These are phyloP conservation scores for Termitomyces eurrhizus DNA, from an alignment of 768 basidiomycete species.

Conservation along the genomic window DNA sequence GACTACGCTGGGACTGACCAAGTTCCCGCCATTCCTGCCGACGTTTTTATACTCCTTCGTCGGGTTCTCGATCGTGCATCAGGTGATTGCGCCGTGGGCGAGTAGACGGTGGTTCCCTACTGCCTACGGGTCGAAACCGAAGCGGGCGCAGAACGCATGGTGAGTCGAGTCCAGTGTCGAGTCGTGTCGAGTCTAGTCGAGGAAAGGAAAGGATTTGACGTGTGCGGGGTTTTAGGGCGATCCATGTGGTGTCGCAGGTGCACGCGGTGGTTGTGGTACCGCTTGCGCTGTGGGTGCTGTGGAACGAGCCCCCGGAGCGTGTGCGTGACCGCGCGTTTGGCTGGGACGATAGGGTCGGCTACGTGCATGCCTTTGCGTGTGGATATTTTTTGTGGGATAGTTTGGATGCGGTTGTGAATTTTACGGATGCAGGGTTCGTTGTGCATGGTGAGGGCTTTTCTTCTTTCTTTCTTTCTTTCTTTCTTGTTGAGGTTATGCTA, in stretches of 20 bases:
- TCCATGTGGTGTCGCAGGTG: conserved; percentile 68
- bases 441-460: conserved; percentile 55
- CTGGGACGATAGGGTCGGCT: conserved; percentile 57
- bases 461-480: background rate
- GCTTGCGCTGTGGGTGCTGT: conserved; percentile 52
- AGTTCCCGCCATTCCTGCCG: conserved; percentile 52
- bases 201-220: too few species aligned
- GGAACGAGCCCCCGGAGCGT: conserved; percentile 36
- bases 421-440: conserved; percentile 69
- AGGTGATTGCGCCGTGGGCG: conserved; percentile 51
- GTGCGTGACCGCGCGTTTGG: conserved; percentile 70
- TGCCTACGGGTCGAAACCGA: conserved; percentile 45
- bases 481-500: conserved; percentile 17
- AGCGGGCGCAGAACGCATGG: conserved; percentile 58
- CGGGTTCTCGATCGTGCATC: conserved; percentile 56
- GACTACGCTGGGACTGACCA: conserved; percentile 41
- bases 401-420: conserved; percentile 65
- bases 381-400: conserved; percentile 91
- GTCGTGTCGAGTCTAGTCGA: too few species aligned
- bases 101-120: conserved; percentile 44
- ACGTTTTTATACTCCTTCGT: conserved; percentile 51
- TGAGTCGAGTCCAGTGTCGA: conserved; percentile 20
- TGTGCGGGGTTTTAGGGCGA: conserved; percentile 41
- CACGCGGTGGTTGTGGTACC: conserved; percentile 69
- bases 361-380: conserved; percentile 62